Conservation (phyloP, 2,329 filamentous ascomycete species). For the Alternaria conjuncta region DNA sequence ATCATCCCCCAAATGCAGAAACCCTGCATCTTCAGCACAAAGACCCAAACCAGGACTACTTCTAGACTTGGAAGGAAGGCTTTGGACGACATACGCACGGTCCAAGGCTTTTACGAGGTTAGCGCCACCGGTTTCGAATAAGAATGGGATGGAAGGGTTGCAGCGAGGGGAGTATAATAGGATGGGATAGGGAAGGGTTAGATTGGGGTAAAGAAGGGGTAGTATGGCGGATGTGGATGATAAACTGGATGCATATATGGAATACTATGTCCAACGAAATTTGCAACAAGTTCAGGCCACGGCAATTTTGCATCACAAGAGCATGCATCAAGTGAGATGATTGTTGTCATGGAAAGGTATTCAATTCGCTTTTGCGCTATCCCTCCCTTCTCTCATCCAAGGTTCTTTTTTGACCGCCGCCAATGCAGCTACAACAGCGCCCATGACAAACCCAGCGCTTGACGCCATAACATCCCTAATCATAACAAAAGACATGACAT, state of each 20-base stretch:
- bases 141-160: background rate
- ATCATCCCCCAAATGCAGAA: background rate
- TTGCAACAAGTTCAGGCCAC: no score
- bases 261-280: no score
- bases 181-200: no score
- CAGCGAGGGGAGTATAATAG: background rate
- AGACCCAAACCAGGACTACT: background rate
- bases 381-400: slow-evolving; percentile 6
- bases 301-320: no score
- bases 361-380: slow-evolving; percentile 17
- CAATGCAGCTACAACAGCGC: slow-evolving; percentile 4
- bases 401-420: background rate
- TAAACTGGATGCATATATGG: background rate
- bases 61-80: background rate
- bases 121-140: background rate
- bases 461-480: slow-evolving; percentile 26
- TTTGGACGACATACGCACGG: background rate
- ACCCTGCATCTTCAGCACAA: background rate
- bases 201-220: background rate
- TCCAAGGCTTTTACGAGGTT: background rate
- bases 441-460: slow-evolving; percentile 5
- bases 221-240: background rate
- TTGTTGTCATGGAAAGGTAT: slow-evolving; percentile 14
- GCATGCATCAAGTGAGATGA: fast-evolving
- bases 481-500: slow-evolving; percentile 26